Percentiles rank a stretch among this genome's conserved stretches.
Conservation (phyloP, 2,329 filamentous ascomycete genomes). For the Didymella pomorum region DNA sequence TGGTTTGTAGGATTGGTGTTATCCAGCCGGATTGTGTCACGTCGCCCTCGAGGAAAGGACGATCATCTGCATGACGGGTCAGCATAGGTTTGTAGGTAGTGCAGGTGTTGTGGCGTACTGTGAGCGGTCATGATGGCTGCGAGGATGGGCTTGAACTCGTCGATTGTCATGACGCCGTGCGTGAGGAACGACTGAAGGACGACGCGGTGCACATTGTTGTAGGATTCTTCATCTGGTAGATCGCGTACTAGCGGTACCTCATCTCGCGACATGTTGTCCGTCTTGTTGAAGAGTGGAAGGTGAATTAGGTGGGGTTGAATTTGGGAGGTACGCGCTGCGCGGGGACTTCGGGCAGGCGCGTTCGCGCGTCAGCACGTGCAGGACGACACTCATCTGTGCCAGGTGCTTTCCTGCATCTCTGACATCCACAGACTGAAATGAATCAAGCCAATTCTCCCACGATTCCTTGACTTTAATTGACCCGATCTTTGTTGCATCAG, state of each 20-base stretch:
- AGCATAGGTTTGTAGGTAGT: not conserved
- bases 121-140: slow-evolving; percentile 74
- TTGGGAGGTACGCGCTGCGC: slow-evolving; percentile 5
- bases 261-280: slow-evolving; percentile 12
- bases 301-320: not conserved
- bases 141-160: slow-evolving; percentile 75
- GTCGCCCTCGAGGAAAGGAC: slow-evolving; percentile 64
- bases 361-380: slow-evolving; percentile 32
- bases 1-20: slow-evolving; percentile 70
- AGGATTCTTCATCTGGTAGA: slow-evolving; percentile 23
- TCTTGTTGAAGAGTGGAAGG: not conserved
- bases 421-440: too few species aligned
- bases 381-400: too few species aligned
- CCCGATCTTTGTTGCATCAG: too few species aligned
- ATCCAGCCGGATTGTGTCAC: slow-evolving; percentile 72
- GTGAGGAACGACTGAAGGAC: slow-evolving; percentile 91
- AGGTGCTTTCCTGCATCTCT: too few species aligned
- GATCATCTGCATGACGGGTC: slow-evolving; percentile 38
- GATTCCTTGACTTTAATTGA: too few species aligned
- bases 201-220: slow-evolving; percentile 74
- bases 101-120: slow-evolving; percentile 44
- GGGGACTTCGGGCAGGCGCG: slow-evolving; percentile 23
- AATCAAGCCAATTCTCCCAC: too few species aligned
- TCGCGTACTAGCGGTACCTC: slow-evolving; percentile 21
- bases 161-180: slow-evolving; percentile 77